Evolutionary conservation across 1,139 yeast genomes (phyloP).

Genomic region (Pichia sp.): DNA sequence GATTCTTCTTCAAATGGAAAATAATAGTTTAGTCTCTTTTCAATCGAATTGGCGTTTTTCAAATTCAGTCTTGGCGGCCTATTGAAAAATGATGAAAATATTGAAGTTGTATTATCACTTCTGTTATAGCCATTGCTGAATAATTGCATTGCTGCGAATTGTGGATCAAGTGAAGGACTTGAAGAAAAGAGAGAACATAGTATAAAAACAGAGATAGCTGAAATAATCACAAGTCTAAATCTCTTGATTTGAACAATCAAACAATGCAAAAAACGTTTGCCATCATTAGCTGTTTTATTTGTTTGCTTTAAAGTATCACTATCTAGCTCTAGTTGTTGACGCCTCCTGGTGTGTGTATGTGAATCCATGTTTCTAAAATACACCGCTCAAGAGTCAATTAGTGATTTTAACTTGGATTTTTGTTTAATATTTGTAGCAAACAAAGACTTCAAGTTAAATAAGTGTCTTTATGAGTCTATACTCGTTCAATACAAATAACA

Average conservation of each 20-base stretch:
- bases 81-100: constrained; percentile 3
- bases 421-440: no score
- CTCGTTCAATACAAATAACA: no score
- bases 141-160: not conserved
- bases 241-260: not conserved
- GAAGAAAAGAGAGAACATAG: constrained; percentile 2
- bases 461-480: no score
- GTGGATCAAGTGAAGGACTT: not conserved
- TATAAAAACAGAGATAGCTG: constrained; percentile 1
- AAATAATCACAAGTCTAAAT: constrained; percentile 2
- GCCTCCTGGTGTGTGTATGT: no score
- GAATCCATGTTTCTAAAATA: no score
- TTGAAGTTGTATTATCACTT: not conserved
- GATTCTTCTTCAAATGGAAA: constrained; percentile 57
- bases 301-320: no score
- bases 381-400: no score
- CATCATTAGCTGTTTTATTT: no score
- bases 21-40: constrained; percentile 37
- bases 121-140: not conserved
- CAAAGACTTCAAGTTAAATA: no score
- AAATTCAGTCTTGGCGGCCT: constrained; percentile 17
- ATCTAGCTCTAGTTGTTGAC: no score
- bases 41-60: constrained; percentile 25
- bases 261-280: no score
- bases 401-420: no score